Base-by-base conservation (phyloP, 1,284 basidiomycete species). In the Wallemia mellicola region DNA sequence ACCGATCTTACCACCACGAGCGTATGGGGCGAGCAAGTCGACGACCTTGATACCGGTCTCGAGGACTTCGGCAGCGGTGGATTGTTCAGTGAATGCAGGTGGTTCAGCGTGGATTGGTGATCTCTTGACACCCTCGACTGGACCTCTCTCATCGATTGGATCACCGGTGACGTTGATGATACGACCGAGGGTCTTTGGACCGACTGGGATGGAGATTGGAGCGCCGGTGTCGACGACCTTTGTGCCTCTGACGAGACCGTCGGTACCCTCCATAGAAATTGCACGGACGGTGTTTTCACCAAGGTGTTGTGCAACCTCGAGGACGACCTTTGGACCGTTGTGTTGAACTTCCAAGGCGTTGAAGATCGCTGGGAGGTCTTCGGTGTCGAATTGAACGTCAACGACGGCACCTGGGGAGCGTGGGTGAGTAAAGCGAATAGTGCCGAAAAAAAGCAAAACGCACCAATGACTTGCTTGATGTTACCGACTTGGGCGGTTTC, bases 121-220 rank as follows among this genome's bases (percentile, higher is more conserved):
- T 65, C 83, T 76, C 74, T 86, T 86, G 72, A 82, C 85, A 71
- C 87, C 89, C 74, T 88, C 85, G 76, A 98, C 95, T 65, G 89
- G 89, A 63, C 92, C 92, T 75, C 92, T 87, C 74, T 96, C 89
- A 73, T 98, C 92, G 72, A 98, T 96, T 70, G 92, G 87, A 73
- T 96, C 91, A 69, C 92, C 92, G 74, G 96, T 95, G 74, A 98
- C 92, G 76, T 96, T 98, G 86, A 98, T 95, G 79, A 98, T 98
- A 72, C 92, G 88, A 63, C 91, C 92, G 63, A 96, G 82, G 59
- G 86, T 89, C 63, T 78, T 86, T 64, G 79, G 80, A 64, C 92
- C 92, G 70, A 98, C 92, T 67, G 91, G 92, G 65, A 98, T 87
- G 74, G 79, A 79, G 74, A 98, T 96, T 72, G 92, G 92, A 61